Evolutionary conservation across 2,329 filamentous ascomycete species (phyloP).

Genomic region (Ceratocystis lukuohia): DNA sequence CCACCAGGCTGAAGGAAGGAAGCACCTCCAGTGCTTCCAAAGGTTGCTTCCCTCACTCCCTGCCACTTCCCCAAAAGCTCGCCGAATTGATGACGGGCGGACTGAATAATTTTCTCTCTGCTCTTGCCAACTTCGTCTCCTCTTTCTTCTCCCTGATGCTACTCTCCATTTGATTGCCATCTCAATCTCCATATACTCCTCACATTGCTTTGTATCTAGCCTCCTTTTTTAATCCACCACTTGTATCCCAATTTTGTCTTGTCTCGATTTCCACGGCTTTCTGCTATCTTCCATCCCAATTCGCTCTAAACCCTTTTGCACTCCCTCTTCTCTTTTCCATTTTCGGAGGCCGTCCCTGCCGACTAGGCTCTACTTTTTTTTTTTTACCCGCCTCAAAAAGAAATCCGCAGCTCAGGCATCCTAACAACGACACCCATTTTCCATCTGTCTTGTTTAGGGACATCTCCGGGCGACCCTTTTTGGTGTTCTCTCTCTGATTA

Average conservation of each 20-base stretch:
- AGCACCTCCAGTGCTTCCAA: background rate
- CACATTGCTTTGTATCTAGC: background rate
- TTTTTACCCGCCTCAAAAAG: background rate
- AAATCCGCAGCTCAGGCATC: background rate
- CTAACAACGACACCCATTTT: background rate
- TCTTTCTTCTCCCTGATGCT: background rate
- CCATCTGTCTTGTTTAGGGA: background rate
- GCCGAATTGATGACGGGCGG: background rate
- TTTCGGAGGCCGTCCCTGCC: background rate
- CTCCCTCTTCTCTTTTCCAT: background rate
- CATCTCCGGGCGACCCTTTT: background rate
- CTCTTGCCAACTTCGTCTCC: background rate
- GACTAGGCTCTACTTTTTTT: background rate
- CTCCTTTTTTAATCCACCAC: background rate
- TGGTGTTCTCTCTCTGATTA: background rate
- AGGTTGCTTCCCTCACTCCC: background rate
- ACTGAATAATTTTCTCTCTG: background rate
- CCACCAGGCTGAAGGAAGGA: background rate
- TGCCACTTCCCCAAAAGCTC: conserved; percentile 2
- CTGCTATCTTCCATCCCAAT: background rate
- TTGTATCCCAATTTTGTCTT: background rate
- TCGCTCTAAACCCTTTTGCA: background rate
- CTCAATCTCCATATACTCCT: background rate
- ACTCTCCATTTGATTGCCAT: background rate
- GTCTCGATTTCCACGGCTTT: background rate